phyloP scores from a whole-genome alignment of 768 basidiomycete genomes.

The Amanita fuliginea region DNA sequence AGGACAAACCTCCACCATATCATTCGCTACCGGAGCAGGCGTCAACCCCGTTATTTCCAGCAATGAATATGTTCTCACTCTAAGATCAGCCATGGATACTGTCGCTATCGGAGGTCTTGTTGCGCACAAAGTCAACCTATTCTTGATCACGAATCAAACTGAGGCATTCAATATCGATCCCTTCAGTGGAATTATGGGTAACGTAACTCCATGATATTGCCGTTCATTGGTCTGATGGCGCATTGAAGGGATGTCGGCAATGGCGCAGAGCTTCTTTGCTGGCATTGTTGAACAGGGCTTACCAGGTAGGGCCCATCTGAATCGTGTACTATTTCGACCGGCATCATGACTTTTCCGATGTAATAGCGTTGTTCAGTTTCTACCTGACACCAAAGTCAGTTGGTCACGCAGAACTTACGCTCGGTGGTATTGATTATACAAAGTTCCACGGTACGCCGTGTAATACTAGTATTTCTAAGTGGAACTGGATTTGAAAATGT shows the following conservation, averaged over 20 bases:
- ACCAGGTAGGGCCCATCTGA: constrained; percentile 27
- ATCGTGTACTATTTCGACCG: too few relatives aligned
- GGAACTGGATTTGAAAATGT: constrained; percentile 2
- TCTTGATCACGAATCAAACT: constrained; percentile 45
- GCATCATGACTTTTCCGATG: not conserved
- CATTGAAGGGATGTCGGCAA: not conserved
- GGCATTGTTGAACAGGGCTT: constrained; percentile 35
- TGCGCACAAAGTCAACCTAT: constrained; percentile 15
- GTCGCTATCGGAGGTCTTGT: too few relatives aligned
- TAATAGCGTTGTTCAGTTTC: constrained; percentile 37
- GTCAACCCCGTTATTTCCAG: constrained; percentile 42
- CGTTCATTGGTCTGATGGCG: not conserved
- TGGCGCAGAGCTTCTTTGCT: constrained; percentile 35
- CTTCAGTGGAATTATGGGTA: constrained; percentile 44
- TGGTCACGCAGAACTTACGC: constrained; percentile 35
- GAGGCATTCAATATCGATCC: constrained; percentile 37
- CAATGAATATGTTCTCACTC: constrained; percentile 25
- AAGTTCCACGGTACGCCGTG: constrained; percentile 21
- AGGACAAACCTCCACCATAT: constrained; percentile 27
- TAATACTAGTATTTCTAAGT: constrained; percentile 10
- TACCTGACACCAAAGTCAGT: constrained; percentile 35
- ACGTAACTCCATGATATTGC: not conserved
- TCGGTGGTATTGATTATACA: constrained; percentile 37
- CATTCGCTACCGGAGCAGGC: constrained; percentile 45
- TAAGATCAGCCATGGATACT: too few relatives aligned